Percentiles rank a stretch among this genome's conserved stretches.
Evolutionary conservation across 228 moss, liverwort and hornwort species (phyloP).

Genomic region (Sphagnum fallax): DNA sequence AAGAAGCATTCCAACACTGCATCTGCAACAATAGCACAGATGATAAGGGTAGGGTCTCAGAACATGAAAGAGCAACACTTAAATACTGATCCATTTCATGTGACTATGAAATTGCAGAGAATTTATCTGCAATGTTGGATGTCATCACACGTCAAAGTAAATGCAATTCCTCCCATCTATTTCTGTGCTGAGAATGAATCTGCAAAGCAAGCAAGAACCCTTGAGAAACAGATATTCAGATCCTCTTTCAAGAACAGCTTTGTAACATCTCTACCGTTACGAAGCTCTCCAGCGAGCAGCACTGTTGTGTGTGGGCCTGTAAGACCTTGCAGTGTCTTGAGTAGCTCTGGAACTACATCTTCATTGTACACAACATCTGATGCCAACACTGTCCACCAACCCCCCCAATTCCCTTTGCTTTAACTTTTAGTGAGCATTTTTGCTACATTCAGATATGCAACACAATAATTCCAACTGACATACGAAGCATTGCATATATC

Average conservation of each 20-base stretch:
- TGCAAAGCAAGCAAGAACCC: not conserved
- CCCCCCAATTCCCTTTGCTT: not conserved
- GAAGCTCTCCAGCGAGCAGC: constrained; percentile 73
- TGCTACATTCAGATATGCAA: not conserved
- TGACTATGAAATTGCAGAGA: not conserved
- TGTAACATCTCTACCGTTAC: constrained; percentile 39
- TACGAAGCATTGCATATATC: not conserved
- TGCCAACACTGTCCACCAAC: constrained; percentile 48
- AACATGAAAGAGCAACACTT: not conserved
- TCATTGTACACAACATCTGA: constrained; percentile 93
- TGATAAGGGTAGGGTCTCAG: not conserved
- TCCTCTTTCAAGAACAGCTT: not conserved
- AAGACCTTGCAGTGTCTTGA: constrained; percentile 55
- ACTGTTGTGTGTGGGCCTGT: constrained; percentile 58
- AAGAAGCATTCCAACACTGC: constrained; percentile 85
- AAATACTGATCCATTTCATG: not conserved
- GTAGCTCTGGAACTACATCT: constrained; percentile 65
- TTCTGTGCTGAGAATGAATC: too few species aligned
- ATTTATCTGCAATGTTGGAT: too few species aligned
- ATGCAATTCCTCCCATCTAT: too few species aligned
- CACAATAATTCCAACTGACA: not conserved
- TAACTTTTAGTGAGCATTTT: not conserved
- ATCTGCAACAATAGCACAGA: constrained; percentile 30
- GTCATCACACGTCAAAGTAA: too few species aligned
- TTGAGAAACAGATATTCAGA: not conserved